phyloP scores from a whole-genome alignment of 1,139 yeast genomes.

The Pichia sp. region DNA sequence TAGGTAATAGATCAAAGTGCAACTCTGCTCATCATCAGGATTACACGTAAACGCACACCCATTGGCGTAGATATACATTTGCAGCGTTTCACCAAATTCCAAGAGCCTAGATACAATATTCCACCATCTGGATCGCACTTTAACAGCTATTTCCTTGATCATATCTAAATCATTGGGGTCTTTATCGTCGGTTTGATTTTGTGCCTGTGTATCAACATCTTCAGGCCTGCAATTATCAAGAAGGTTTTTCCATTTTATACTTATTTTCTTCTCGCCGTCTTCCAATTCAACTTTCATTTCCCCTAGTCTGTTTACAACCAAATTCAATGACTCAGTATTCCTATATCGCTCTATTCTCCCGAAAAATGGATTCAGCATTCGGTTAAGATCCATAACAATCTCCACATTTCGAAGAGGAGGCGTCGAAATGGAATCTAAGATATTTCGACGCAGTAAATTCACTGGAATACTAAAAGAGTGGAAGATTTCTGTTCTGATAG shows the following conservation, averaged over 20 bases:
- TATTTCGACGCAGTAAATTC: conserved; percentile 26
- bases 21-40: conserved; percentile 48
- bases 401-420: conserved; percentile 7
- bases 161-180: conserved; percentile 14
- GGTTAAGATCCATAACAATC: conserved; percentile 33
- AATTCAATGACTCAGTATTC: conserved; percentile 28
- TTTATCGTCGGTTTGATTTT: neutral
- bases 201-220: conserved; percentile 5
- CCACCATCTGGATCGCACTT: conserved; percentile 50
- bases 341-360: conserved; percentile 52
- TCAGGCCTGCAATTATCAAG: conserved; percentile 19
- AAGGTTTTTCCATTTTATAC: conserved; percentile 50
- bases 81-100: conserved; percentile 46
- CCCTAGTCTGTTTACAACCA: conserved; percentile 29
- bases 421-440: conserved; percentile 1
- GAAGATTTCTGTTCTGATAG: conserved; percentile 34
- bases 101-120: conserved; percentile 47
- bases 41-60: conserved; percentile 52
- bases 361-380: conserved; percentile 40
- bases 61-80: conserved; percentile 42
- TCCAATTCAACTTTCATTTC: conserved; percentile 42
- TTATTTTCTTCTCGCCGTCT: conserved; percentile 48
- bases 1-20: conserved; percentile 46
- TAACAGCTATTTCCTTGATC: conserved; percentile 31
- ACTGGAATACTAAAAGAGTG: conserved; percentile 58